Evolutionary conservation across 129 eudicot species (phyloP), one percentile per base, ranked within the genome.

Genomic region (Rutidosis leptorrhynchoides): DNA sequence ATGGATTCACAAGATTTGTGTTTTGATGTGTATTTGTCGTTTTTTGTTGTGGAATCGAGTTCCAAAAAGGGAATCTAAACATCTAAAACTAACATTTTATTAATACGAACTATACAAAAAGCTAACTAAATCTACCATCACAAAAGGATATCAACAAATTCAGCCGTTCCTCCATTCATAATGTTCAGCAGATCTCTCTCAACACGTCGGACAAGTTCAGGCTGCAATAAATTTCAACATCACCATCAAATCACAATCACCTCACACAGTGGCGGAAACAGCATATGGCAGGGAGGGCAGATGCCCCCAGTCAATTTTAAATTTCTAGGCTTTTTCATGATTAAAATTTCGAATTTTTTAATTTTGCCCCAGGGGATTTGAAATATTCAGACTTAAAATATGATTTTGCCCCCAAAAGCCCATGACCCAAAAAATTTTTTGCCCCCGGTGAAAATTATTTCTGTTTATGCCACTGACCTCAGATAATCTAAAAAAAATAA

Each of bases 141-240:
- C 5, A 46, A 55, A 87, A 88, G 96, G 96, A 87, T 91, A 91
- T 91, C 87, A 27, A 80, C 21, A 68, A 78, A 79, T 80, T 83
- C 90, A 71, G 92, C 84, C 30, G 96, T 83, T 79, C 97, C 94
- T 67, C 96, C 95, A 27, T 78, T 79, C 89, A 88, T 91, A 60
- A 91, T 91, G 74, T 83, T 85, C 78, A 82, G 76, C 82, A 92
- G 62, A 78, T 92, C 96, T 70, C 74, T 78, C 83, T 92, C 96
- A 10, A 92, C 95, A 20, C 95, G 89, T 29, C 81, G 84, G 32
- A 88, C 96, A 78, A 92, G 89, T 74, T 92, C 96, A 58, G 98
- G 98, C 98, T 91, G 86, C 78, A 83, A 79, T 54, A 27, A 0
- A 49, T 53, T 43, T 46, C 22, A 43, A 64, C 60, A 8, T 15